These are phyloP conservation scores for Paraphoma sp. DNA, from an alignment of 2,329 filamentous ascomycete genomes.

Conservation along the genomic window DNA sequence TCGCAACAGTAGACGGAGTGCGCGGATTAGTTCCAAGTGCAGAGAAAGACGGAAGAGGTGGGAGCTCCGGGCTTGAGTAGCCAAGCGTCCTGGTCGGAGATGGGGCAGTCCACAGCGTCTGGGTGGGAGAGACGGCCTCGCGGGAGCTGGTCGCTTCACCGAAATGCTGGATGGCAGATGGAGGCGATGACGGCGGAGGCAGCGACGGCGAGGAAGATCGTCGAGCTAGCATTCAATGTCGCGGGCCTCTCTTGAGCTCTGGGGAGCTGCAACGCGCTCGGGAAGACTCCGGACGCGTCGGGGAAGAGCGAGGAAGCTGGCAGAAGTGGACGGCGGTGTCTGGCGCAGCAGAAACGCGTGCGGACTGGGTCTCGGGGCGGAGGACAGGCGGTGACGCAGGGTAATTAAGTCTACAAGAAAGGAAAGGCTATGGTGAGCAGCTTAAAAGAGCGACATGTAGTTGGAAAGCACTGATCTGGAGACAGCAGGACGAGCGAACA, in stretches of 20 bases:
- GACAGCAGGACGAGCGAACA: conserved; percentile 39
- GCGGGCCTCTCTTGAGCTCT: conserved; percentile 18
- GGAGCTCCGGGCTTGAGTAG: conserved; percentile 51
- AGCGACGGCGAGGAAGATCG: conserved; percentile 40
- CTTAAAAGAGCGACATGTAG: conserved; percentile 49
- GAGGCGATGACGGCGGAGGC: conserved; percentile 44
- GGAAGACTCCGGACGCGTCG: conserved; percentile 28
- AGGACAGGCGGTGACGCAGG: conserved; percentile 30
- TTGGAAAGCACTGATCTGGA: conserved; percentile 34
- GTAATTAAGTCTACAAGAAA: conserved; percentile 43
- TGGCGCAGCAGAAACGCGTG: conserved; percentile 14
- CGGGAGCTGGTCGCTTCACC: conserved; percentile 31
- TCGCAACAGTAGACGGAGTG: conserved; percentile 44
- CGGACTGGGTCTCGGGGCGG: conserved; percentile 16
- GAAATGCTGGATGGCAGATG: conserved; percentile 33
- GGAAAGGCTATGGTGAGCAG: conserved; percentile 37
- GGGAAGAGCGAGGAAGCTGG: conserved; percentile 12
- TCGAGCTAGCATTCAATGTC: conserved; percentile 51
- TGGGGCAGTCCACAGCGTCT: conserved; percentile 48
- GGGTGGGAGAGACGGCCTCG: conserved; percentile 42
- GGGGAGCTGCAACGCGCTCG: conserved; percentile 29
- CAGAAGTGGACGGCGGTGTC: conserved; percentile 11
- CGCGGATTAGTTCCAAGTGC: conserved; percentile 39
- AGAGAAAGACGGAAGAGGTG: conserved; percentile 44
- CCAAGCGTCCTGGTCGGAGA: conserved; percentile 50